Evolutionary conservation across 768 basidiomycete genomes (phyloP), one percentile per base, ranked within the genome.

Genomic region (Phlegmacium glaucopus): DNA sequence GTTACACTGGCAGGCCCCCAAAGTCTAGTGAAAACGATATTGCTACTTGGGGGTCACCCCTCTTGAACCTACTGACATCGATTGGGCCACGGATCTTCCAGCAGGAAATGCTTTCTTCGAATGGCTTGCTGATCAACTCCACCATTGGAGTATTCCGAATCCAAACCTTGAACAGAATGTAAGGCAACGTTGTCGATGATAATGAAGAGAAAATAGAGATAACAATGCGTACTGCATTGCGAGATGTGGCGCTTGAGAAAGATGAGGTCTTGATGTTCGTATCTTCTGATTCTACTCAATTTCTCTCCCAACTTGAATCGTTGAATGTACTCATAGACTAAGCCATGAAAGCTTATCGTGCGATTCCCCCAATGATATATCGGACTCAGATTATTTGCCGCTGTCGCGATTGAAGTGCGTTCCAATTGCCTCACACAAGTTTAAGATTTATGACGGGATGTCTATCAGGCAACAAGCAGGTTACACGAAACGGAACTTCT

Each of bases 221-320:
- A n/a, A 5, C 16, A 8, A 36, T 28, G 18, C 13, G 36, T 17
- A 41, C 49, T 25, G 48, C 51, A 25, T 29, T 55, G 25, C 34
- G 46, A 27, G 45, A 55, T 15, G 18, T 56, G 15, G 26, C 43
- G 15, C 53, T 61, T 35, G 59, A 61, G 39, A 29, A 41, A 11
- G 55, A 53, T 7, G 59, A 61, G 30, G 32, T 48, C 26, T 5
- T 32, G 28, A 52, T 58, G 59, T 61, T 6, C n/a, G 49, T 56
- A 9, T 28, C 22, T 22, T 2, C 5, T 12, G 12, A n/a, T n/a
- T n/a, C n/a, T n/a, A n/a, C n/a, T n/a, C n/a, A n/a, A 18, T 9
- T 6, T 4, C 22, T 15, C 22, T 46, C n/a, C 37, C 39, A 36
- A 26, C 10, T 17, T 10, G n/a, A 30, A 9, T 15, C 4, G 9